Conservation (phyloP, 495 filamentous ascomycete genomes). For the Hypoxylon crocopeplum region DNA sequence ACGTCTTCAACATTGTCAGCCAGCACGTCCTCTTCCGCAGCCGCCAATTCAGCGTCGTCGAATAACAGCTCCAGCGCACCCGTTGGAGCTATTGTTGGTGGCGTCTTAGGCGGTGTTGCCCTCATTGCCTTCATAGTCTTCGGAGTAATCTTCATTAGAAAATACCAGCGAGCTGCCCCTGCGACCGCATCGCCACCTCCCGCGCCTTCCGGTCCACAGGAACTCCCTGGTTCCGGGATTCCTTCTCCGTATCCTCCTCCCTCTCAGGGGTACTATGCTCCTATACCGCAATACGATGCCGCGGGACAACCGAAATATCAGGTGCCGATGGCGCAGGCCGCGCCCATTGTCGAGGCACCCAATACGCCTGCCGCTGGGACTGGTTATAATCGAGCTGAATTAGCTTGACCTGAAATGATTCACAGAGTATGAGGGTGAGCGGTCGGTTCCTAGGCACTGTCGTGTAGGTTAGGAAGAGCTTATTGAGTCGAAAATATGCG, state of each 20-base stretch:
- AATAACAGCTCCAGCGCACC: constrained; percentile 5
- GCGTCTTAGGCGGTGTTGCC: constrained; percentile 26
- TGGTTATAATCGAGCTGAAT: constrained; percentile 23
- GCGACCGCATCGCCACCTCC: not conserved
- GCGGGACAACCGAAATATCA: constrained; percentile 8
- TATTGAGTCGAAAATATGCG: too few relatives aligned
- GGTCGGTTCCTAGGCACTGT: too few relatives aligned
- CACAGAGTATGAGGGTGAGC: too few relatives aligned
- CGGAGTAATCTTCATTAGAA: constrained; percentile 24
- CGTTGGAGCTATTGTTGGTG: constrained; percentile 27
- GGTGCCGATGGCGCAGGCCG: constrained; percentile 2
- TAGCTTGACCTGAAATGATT: constrained; percentile 5
- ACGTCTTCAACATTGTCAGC: constrained; percentile 3
- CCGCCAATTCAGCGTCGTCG: not conserved
- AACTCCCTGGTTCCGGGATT: too few relatives aligned
- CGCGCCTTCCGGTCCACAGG: constrained; percentile 12
- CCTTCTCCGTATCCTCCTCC: too few relatives aligned
- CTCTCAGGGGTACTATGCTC: constrained; percentile 1
- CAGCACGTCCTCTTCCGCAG: not conserved
- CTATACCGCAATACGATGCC: constrained; percentile 2
- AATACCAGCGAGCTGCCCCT: not conserved
- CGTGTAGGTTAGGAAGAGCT: too few relatives aligned
- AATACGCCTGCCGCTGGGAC: constrained; percentile 23
- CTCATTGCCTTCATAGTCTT: constrained; percentile 15
- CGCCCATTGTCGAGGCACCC: constrained; percentile 8